Evolutionary conservation across 495 filamentous ascomycete genomes (phyloP).

Genomic region (Achaetomiella virescens): DNA sequence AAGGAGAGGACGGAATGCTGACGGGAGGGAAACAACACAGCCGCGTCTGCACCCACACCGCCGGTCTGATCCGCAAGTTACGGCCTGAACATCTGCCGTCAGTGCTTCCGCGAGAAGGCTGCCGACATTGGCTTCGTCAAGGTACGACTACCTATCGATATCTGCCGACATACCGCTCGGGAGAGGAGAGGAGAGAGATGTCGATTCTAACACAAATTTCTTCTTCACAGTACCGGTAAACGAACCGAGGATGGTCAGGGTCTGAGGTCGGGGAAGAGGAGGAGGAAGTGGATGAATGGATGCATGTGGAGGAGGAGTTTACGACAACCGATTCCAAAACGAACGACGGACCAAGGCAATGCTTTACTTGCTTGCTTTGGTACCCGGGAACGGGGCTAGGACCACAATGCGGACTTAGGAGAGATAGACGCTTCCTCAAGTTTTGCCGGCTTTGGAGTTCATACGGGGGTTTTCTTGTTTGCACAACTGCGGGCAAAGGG

Average conservation of each 20-base stretch:
- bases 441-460: slow-evolving; percentile 10
- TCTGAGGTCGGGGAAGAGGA: background rate
- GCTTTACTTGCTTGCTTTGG: background rate
- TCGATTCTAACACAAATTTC: background rate
- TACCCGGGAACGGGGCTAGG: background rate
- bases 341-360: background rate
- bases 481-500: slow-evolving; percentile 8
- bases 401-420: background rate
- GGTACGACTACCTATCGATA: slow-evolving; percentile 62
- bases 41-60: slow-evolving; percentile 92
- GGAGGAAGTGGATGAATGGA: slow-evolving; percentile 4
- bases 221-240: slow-evolving; percentile 30
- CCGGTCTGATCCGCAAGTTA: slow-evolving; percentile 98
- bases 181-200: too few relatives aligned
- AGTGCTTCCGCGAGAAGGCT: slow-evolving; percentile 98
- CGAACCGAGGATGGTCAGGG: background rate
- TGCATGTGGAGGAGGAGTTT: background rate
- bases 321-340: slow-evolving; percentile 1
- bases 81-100: slow-evolving; percentile 98
- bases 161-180: too few relatives aligned
- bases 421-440: background rate
- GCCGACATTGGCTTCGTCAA: slow-evolving; percentile 96
- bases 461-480: slow-evolving; percentile 1
- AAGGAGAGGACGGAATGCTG: slow-evolving; percentile 15
- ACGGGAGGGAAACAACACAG: slow-evolving; percentile 39